Base-by-base conservation (phyloP, 805 yeast genomes). In the Candida caryicola region DNA sequence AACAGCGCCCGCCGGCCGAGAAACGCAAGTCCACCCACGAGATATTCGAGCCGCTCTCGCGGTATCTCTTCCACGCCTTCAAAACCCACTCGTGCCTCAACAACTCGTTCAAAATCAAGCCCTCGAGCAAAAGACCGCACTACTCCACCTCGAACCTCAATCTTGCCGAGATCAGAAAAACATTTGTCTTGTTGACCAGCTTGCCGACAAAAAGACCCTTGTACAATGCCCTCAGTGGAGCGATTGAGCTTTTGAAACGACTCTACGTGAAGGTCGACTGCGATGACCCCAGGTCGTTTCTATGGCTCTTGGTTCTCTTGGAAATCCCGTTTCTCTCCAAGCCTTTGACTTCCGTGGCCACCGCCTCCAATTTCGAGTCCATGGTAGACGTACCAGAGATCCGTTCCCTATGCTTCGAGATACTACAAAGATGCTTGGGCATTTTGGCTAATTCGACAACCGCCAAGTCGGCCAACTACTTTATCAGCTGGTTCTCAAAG, bases 381-480 rank as follows among this genome's bases (percentile, higher is more conserved):
- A 64, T 65, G 68, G 49, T 57, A 10, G 72, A 73, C 18, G 61
- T 74, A 0, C 72, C 76, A 0, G 85, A 78, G 46, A 68, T 82
- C 16, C 73, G 74, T 42, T 56, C 74, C 0, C 50, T 79, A 12
- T 73, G 83, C n/a, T 81, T 83, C 51, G 90, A 85, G 35, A 67
- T 90, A 3, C 55, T 82, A 17, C 85, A 85, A 52, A 68, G 89
- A 28, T 63, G 77, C 2, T 63, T 87, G 26, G 96, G 96, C 0
- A 64, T 82, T 5, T 50, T 89, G 35, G 71, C 90, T 1, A 71
- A 77, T 46, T 47, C 73, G 1, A 73, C 72, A 28, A 52, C 65
- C 3, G 49, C 56, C 1, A 50, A 62, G 3, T 55, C 70, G 3
- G 54, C 44, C 13, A 71, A 68, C 23, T 69, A 69, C 47, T 51